A percentile compares a stretch with the other conserved stretches of the same genome.
Evolutionary conservation across 192 early-diverging fungal genomes (phyloP).

Genomic region (Backusella morwellensis): DNA sequence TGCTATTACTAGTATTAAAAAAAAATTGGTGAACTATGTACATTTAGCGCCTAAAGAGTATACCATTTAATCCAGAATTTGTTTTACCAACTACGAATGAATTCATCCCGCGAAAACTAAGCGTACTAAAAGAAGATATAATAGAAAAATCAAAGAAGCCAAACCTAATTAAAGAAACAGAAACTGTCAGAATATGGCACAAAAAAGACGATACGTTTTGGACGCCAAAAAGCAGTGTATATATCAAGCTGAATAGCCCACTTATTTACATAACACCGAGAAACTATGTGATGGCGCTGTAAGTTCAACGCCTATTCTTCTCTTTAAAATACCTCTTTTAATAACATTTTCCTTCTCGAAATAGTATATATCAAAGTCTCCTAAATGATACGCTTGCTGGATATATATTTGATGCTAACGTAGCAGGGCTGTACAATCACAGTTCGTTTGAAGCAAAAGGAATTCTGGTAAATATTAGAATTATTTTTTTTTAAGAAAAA

Average conservation of each 20-base stretch:
- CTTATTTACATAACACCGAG: conserved; percentile 69
- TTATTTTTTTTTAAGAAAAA: conserved; percentile 22
- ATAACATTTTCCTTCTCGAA: neutral
- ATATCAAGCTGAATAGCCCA: conserved; percentile 65
- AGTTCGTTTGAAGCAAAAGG: conserved; percentile 43
- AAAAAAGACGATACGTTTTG: conserved; percentile 91
- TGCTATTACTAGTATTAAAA: conserved; percentile 1
- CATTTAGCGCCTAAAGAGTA: conserved; percentile 25
- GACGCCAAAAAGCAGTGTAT: conserved; percentile 80
- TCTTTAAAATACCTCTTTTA: neutral
- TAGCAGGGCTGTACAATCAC: conserved; percentile 62
- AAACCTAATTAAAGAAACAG: conserved; percentile 55
- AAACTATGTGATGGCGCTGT: conserved; percentile 51
- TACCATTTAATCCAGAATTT: conserved; percentile 25
- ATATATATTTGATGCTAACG: conserved; percentile 37
- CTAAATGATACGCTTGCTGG: conserved; percentile 39
- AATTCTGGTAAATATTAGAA: conserved; percentile 54
- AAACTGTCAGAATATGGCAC: conserved; percentile 74
- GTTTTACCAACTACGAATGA: conserved; percentile 61
- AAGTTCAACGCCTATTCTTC: conserved; percentile 3
- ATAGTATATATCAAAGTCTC: conserved; percentile 34
- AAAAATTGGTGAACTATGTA: conserved; percentile 27
- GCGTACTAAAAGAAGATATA: conserved; percentile 43
- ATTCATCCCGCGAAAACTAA: conserved; percentile 81
- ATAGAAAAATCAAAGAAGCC: conserved; percentile 35